Percentiles rank a stretch among this genome's conserved stretches.
Conservation (phyloP, 441 rosid genomes). For the Arabidopsis lyrata region DNA sequence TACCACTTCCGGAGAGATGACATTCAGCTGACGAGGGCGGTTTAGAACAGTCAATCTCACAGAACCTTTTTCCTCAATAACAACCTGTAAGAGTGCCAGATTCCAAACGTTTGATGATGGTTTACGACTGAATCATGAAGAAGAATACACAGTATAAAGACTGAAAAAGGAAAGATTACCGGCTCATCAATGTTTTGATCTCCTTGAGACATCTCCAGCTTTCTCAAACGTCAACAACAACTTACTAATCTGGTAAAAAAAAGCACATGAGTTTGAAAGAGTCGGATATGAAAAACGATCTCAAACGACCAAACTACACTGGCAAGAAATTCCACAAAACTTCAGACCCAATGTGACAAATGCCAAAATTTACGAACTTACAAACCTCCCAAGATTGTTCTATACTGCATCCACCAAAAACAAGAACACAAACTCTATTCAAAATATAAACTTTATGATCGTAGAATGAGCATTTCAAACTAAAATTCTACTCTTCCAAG, state of each 20-base stretch:
- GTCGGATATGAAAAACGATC: background rate
- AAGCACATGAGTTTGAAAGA: constrained; percentile 10
- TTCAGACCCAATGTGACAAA: constrained; percentile 2
- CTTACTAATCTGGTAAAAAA: constrained; percentile 32
- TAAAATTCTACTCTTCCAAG: background rate
- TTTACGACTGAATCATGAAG: background rate
- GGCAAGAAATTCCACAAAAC: constrained; percentile 4
- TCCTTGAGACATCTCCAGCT: constrained; percentile 61
- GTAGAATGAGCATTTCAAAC: constrained; percentile 1
- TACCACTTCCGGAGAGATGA: constrained; percentile 87
- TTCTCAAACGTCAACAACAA: constrained; percentile 19
- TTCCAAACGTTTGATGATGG: background rate
- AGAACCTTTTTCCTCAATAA: constrained; percentile 65
- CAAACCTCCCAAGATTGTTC: background rate
- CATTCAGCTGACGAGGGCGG: constrained; percentile 87
- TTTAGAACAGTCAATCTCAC: constrained; percentile 74
- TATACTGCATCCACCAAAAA: background rate
- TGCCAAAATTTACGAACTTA: background rate
- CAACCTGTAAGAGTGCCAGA: constrained; percentile 60
- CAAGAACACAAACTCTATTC: constrained; percentile 21
- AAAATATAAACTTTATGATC: constrained; percentile 7
- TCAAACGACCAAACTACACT: constrained; percentile 1
- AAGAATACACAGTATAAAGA: constrained; percentile 19
- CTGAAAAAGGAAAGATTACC: constrained; percentile 37
- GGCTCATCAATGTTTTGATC: constrained; percentile 54